phyloP scores from a whole-genome alignment of 2,329 filamentous ascomycete species.

The Neopestalotiopsis rosae region DNA sequence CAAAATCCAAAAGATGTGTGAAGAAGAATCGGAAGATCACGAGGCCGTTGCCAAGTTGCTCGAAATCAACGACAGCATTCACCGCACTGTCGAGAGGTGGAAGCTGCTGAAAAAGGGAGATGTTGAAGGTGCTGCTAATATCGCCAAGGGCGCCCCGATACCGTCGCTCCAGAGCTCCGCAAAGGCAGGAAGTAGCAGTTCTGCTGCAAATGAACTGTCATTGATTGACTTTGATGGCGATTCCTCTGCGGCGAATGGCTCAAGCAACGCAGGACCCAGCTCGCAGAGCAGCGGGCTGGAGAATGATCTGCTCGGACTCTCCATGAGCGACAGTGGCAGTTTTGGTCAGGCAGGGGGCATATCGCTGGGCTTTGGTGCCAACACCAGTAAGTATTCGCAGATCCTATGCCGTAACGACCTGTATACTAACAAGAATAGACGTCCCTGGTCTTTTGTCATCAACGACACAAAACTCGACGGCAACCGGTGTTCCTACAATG shows the following conservation, averaged over 20 bases:
- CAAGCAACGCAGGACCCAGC: constrained; percentile 45
- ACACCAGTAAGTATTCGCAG: constrained; percentile 60
- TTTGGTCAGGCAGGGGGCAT: constrained; percentile 83
- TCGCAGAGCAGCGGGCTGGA: constrained; percentile 73
- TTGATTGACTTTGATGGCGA: constrained; percentile 88
- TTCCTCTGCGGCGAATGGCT: constrained; percentile 46
- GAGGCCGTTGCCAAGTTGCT: constrained; percentile 95
- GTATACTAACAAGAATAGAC: constrained; percentile 57
- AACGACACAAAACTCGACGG: constrained; percentile 64
- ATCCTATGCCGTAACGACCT: not conserved
- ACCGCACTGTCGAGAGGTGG: constrained; percentile 93
- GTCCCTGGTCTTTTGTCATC: constrained; percentile 70
- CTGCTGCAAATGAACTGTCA: constrained; percentile 76
- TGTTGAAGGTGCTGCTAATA: constrained; percentile 78
- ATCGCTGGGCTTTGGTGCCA: constrained; percentile 77
- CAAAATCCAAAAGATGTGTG: constrained; percentile 99
- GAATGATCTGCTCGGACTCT: constrained; percentile 89
- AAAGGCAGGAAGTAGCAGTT: constrained; percentile 64
- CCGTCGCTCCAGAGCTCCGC: constrained; percentile 42
- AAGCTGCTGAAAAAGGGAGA: constrained; percentile 97
- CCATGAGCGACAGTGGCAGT: constrained; percentile 69
- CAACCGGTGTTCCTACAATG: constrained; percentile 47
- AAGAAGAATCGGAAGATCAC: constrained; percentile 96
- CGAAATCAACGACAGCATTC: constrained; percentile 98
- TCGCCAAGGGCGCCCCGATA: constrained; percentile 76